Conservation (phyloP, 1,284 basidiomycete genomes). For the Phellinidium pouzarii region DNA sequence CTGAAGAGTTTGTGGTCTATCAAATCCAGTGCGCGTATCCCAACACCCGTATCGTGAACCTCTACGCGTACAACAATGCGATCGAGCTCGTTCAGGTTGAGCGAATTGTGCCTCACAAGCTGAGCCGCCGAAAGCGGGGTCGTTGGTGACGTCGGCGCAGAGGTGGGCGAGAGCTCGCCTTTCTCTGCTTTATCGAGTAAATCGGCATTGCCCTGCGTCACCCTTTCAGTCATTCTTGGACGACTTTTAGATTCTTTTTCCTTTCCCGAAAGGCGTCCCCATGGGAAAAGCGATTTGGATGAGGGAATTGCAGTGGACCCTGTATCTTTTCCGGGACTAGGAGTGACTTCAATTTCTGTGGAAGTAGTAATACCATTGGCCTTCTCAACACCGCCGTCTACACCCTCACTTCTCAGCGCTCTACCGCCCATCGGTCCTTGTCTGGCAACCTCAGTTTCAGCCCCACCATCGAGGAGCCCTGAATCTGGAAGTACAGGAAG, state of each 20-base stretch:
- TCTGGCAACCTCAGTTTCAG: neutral
- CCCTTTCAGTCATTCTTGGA: neutral
- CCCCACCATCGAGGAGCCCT: neutral
- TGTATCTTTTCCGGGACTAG: neutral
- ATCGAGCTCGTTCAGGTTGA: constrained; percentile 35
- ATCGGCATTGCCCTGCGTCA: neutral
- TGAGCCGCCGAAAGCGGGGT: constrained; percentile 40
- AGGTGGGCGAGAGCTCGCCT: neutral
- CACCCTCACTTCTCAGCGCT: neutral
- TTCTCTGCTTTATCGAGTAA: constrained; percentile 14
- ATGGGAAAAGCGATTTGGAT: neutral
- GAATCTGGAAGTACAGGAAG: constrained; percentile 28
- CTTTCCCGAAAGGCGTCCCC: neutral
- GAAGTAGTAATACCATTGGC: neutral
- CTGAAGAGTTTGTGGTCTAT: constrained; percentile 64
- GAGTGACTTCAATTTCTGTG: neutral
- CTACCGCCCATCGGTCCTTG: neutral
- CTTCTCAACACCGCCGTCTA: neutral
- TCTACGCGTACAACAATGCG: constrained; percentile 75
- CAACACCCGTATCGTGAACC: constrained; percentile 75
- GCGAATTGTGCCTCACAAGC: constrained; percentile 45
- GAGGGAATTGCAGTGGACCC: neutral
- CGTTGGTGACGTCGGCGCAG: neutral
- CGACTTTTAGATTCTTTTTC: neutral
- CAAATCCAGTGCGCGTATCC: constrained; percentile 68